phyloP scores from a whole-genome alignment of 768 basidiomycete species.

The Wakefieldia striispora region DNA sequence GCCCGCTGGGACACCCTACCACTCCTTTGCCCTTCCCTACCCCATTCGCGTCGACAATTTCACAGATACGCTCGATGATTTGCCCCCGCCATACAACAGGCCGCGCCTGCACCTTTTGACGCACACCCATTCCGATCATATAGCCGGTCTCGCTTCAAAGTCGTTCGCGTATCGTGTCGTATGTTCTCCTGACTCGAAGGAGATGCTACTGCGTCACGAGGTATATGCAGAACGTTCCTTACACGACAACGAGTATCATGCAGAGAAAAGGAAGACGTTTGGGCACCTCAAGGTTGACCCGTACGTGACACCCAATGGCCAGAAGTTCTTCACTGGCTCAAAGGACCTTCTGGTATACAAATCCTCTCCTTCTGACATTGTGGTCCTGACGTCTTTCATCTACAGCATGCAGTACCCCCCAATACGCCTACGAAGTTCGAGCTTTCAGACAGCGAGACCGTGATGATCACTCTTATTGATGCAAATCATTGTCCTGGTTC shows the following conservation, averaged over 20 bases:
- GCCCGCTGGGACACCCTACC: constrained; percentile 76
- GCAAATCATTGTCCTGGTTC: constrained; percentile 97
- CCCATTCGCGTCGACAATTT: constrained; percentile 93
- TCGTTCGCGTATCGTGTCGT: constrained; percentile 71
- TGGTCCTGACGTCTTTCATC: background rate
- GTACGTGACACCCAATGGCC: constrained; percentile 44
- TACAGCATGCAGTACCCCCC: constrained; percentile 56
- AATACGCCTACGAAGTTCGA: constrained; percentile 64
- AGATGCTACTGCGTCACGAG: constrained; percentile 81
- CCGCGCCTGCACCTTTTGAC: constrained; percentile 70
- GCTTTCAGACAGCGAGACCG: constrained; percentile 52
- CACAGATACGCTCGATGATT: constrained; percentile 38
- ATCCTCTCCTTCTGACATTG: background rate
- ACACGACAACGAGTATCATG: constrained; percentile 39
- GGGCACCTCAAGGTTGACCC: constrained; percentile 65
- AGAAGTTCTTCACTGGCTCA: constrained; percentile 46
- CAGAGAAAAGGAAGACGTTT: constrained; percentile 48
- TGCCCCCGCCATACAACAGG: constrained; percentile 32
- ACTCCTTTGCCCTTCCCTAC: constrained; percentile 79
- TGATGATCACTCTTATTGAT: constrained; percentile 78
- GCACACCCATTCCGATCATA: constrained; percentile 90
- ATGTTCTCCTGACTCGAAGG: constrained; percentile 82
- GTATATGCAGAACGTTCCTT: constrained; percentile 62
- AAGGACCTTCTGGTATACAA: constrained; percentile 50
- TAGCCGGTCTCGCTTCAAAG: constrained; percentile 70